A percentile compares a stretch with the other conserved stretches of the same genome.
phyloP scores from a whole-genome alignment of 352 stramenopile genomes.

The Lagenidium giganteum region DNA sequence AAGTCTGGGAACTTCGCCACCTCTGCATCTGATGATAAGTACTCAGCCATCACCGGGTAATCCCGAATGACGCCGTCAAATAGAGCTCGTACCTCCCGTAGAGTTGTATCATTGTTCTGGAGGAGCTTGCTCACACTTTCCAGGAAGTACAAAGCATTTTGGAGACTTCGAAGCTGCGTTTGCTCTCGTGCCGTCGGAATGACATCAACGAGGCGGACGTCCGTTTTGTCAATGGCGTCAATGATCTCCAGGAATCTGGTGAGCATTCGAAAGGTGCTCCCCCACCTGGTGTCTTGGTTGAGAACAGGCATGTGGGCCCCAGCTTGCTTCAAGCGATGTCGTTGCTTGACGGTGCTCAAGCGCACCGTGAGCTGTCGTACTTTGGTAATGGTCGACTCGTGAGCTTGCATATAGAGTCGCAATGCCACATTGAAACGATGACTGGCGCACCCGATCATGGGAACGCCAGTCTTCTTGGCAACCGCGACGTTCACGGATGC shows the following conservation, averaged over 20 bases:
- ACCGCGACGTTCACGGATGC: constrained; percentile 11
- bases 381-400: constrained; percentile 2
- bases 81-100: constrained; percentile 1
- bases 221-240: too few species aligned
- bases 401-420: background rate
- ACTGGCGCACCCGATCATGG: constrained; percentile 17
- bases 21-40: background rate
- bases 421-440: constrained; percentile 14
- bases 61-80: constrained; percentile 2
- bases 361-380: constrained; percentile 4
- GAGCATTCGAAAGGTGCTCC: constrained; percentile 16
- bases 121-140: constrained; percentile 20
- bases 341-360: constrained; percentile 13
- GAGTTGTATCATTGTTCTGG: background rate
- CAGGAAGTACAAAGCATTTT: constrained; percentile 11
- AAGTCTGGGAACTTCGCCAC: background rate
- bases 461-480: constrained; percentile 8
- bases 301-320: constrained; percentile 8
- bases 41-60: background rate
- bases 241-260: background rate
- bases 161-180: constrained; percentile 1
- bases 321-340: background rate
- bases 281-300: constrained; percentile 14
- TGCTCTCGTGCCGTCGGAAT: constrained; percentile 7
- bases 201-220: constrained; percentile 4